phyloP scores from a whole-genome alignment of 169 alveolate genomes.

The Eimeria maxima region DNA sequence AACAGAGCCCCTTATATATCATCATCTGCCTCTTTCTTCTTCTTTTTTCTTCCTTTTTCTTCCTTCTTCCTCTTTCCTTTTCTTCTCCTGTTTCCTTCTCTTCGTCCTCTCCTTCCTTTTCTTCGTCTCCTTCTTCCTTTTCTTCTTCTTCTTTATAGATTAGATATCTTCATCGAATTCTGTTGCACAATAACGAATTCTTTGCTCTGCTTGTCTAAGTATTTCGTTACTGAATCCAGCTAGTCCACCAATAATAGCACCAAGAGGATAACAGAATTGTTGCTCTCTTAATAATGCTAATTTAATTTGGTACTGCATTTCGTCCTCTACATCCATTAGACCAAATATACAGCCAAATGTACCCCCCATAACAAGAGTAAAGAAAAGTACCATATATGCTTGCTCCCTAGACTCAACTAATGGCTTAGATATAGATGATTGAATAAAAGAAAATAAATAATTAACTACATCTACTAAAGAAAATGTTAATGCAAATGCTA shows the following conservation, averaged over 20 bases:
- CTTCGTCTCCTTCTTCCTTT: no score
- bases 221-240: constrained; percentile 87
- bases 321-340: constrained; percentile 94
- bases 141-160: no score
- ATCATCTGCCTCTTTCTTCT: no score
- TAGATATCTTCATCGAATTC: constrained; percentile 93
- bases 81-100: no score
- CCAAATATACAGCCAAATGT: constrained; percentile 97
- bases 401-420: constrained; percentile 94
- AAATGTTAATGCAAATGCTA: constrained; percentile 96
- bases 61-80: no score
- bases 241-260: constrained; percentile 95
- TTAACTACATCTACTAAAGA: constrained; percentile 95
- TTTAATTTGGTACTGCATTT: constrained; percentile 93
- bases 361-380: constrained; percentile 96
- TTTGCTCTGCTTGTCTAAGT: constrained; percentile 90
- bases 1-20: no score
- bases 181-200: constrained; percentile 87
- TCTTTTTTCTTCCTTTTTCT: no score
- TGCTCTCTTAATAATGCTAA: constrained; percentile 95
- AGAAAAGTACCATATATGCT: constrained; percentile 91
- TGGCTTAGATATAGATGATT: constrained; percentile 92
- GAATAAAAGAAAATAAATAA: constrained; percentile 92
- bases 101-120: no score
- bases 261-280: constrained; percentile 96